Evolutionary conservation across 2,329 filamentous ascomycete genomes (phyloP).

Genomic region (Colletotrichum sp.): DNA sequence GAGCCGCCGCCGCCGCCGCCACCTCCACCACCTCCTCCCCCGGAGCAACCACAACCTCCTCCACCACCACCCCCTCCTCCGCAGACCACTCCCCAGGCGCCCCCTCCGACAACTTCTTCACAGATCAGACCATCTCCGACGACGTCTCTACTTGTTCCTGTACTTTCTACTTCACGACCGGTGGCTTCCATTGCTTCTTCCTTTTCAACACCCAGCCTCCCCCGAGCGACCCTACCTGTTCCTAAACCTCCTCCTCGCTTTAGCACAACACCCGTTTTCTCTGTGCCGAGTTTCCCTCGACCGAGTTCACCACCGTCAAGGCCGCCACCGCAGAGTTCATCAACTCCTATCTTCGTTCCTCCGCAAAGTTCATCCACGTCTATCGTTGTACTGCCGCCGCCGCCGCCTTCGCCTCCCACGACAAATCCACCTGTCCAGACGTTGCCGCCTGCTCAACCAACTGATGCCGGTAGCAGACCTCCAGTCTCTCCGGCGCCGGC

Average conservation of each 20-base stretch:
- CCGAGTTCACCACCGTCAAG: not conserved
- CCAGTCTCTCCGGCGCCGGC: not conserved
- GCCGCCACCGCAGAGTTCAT: not conserved
- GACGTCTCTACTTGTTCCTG: not conserved
- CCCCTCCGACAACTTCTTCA: not conserved
- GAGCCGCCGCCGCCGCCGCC: not conserved
- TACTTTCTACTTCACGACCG: not conserved
- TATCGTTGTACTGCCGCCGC: not conserved
- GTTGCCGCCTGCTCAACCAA: not conserved
- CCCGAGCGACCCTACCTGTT: not conserved
- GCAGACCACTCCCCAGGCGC: not conserved
- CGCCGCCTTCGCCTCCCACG: not conserved
- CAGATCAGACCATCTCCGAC: not conserved
- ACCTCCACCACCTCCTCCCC: not conserved
- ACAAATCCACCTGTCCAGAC: not conserved
- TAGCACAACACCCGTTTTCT: not conserved
- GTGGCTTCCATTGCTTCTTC: not conserved
- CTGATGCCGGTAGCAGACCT: slow-evolving; percentile 5
- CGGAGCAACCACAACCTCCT: not conserved
- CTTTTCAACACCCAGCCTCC: not conserved
- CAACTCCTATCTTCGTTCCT: not conserved
- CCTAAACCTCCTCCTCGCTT: not conserved
- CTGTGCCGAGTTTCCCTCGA: not conserved
- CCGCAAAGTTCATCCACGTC: not conserved
- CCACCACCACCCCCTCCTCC: not conserved